These are phyloP conservation scores for Agarophyton chilense DNA, from an alignment of 23 red algal genomes.

Conservation along the genomic window DNA sequence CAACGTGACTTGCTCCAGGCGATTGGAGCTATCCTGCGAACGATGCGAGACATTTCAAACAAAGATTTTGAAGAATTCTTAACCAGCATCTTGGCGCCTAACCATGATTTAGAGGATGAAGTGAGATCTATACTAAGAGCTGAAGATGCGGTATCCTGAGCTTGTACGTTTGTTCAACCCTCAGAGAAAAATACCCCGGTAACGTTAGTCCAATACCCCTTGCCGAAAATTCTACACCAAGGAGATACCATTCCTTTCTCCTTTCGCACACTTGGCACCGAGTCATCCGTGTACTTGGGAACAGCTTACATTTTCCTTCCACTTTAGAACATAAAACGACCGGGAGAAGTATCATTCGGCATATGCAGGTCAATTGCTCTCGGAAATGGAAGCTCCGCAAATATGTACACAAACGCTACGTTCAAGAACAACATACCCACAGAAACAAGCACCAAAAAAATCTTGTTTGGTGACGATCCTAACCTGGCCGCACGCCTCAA, in stretches of 20 bases:
- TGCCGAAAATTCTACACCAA: neutral
- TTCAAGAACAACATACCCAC: constrained; percentile 42
- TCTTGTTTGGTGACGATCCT: neutral
- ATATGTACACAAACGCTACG: constrained; percentile 60
- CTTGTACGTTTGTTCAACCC: too few species aligned
- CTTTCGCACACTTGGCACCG: too few species aligned
- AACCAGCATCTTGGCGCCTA: neutral
- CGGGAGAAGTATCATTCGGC: constrained; percentile 67
- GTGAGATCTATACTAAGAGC: neutral
- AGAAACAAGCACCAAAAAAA: neutral
- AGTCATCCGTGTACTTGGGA: too few species aligned
- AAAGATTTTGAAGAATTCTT: constrained; percentile 1
- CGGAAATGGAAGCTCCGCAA: constrained; percentile 71
- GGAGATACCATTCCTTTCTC: too few species aligned
- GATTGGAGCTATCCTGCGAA: neutral
- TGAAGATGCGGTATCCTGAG: neutral
- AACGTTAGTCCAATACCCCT: too few species aligned
- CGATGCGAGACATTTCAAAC: neutral
- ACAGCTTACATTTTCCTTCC: too few species aligned
- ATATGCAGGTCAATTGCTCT: constrained; percentile 74
- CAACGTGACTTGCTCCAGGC: neutral
- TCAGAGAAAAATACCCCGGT: too few species aligned
- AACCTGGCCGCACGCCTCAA: constrained; percentile 8
- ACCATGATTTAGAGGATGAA: neutral
- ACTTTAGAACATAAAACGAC: constrained; percentile 79